Evolutionary conservation across 139 green algal species (phyloP).

Genomic region (Picochlorum sp.): DNA sequence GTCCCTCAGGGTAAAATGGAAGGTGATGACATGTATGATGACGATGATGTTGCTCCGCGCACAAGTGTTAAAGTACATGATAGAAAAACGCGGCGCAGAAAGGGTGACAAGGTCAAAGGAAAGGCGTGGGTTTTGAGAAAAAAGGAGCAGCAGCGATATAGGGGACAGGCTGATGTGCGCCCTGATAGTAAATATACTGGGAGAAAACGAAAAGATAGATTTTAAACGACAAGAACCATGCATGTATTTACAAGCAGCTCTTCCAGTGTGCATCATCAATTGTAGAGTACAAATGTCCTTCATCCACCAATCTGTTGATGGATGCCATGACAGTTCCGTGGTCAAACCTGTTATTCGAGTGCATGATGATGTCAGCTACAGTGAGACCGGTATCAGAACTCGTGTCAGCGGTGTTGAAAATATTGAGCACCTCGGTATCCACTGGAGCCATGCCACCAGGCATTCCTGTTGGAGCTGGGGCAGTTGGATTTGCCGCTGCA

Average conservation of each 20-base stretch:
- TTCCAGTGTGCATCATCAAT: conserved; percentile 70
- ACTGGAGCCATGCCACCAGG: conserved; percentile 20
- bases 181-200: conserved; percentile 89
- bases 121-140: conserved; percentile 86
- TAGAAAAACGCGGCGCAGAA: conserved; percentile 27
- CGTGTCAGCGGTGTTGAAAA: conserved; percentile 28
- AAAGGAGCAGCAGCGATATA: conserved; percentile 77
- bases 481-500: not conserved
- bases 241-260: conserved; percentile 6
- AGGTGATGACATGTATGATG: conserved; percentile 26
- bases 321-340: conserved; percentile 36
- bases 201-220: conserved; percentile 72
- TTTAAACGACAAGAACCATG: conserved; percentile 12
- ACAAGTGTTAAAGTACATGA: conserved; percentile 25
- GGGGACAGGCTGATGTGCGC: conserved; percentile 66
- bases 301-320: conserved; percentile 40
- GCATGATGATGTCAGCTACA: conserved; percentile 28
- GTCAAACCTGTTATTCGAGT: conserved; percentile 25
- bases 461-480: conserved; percentile 1
- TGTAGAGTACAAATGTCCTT: conserved; percentile 72
- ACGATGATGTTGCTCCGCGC: conserved; percentile 17
- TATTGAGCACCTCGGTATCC: conserved; percentile 18
- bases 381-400: conserved; percentile 20
- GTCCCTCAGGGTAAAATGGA: conserved; percentile 44
- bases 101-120: conserved; percentile 11